Conservation (phyloP, 305 asterid genomes). For the Fraxinus angustifolia region DNA sequence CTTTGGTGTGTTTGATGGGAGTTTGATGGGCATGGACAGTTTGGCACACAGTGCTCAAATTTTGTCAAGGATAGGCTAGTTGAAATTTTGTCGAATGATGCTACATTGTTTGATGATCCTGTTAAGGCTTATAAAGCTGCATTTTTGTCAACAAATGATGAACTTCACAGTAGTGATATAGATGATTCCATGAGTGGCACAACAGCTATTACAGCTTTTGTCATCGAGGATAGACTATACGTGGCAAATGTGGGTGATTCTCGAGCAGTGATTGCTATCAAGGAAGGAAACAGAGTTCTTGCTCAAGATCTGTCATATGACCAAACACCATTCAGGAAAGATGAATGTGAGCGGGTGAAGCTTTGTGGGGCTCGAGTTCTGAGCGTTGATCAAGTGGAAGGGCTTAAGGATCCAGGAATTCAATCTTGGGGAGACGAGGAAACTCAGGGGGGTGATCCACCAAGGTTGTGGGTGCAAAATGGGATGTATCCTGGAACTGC, state of each 20-base stretch:
- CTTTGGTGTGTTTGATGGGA: conserved; percentile 85
- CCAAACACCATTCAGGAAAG: conserved; percentile 90
- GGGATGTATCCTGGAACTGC: conserved; percentile 98
- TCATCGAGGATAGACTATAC: conserved; percentile 66
- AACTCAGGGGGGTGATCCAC: conserved; percentile 90
- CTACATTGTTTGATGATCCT: conserved; percentile 72
- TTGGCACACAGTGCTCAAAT: conserved; percentile 70
- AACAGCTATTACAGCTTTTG: conserved; percentile 79
- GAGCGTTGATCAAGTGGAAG: conserved; percentile 95
- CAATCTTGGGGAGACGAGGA: conserved; percentile 98
- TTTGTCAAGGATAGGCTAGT: conserved; percentile 75
- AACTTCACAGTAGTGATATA: conserved; percentile 65
- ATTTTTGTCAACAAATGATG: conserved; percentile 63
- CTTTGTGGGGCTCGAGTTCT: conserved; percentile 88
- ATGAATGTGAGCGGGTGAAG: conserved; percentile 88
- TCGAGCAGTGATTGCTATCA: conserved; percentile 81
- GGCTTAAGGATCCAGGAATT: conserved; percentile 78
- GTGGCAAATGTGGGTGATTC: conserved; percentile 99
- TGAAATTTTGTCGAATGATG: conserved; percentile 51
- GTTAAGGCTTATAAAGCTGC: conserved; percentile 70
- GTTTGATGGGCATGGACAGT: conserved; percentile 65
- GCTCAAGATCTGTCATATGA: conserved; percentile 76
- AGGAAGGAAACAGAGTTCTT: conserved; percentile 59
- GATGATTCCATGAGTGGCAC: conserved; percentile 99
- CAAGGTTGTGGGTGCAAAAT: conserved; percentile 88